Evolutionary conservation across 768 basidiomycete species (phyloP), one percentile per base, ranked within the genome.

Genomic region (Tremella yokohamensis): DNA sequence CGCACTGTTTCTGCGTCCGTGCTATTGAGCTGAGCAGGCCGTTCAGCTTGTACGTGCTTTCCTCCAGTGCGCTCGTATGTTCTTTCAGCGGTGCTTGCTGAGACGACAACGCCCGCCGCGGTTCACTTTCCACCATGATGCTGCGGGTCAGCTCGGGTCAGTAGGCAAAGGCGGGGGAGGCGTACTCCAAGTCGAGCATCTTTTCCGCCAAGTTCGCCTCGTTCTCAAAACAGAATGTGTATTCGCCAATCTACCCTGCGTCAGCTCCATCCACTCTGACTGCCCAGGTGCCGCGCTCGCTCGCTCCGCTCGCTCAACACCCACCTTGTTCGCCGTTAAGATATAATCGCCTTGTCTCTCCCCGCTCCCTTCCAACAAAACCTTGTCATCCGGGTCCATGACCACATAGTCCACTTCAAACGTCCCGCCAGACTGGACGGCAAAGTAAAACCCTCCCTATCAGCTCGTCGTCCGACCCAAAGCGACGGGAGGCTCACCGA

Each of bases 311-410:
- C 56, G 19, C 24, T 8, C 12, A 26, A 37, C 40, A 2, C 37
- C n/a, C 53, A 74, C 75, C 18, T 83, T 83, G 78, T 96, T 94
- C 18, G 91, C 96, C 2, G 96, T 98, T 61, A 98, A 83, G 54
- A 99, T 90, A 70, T 87, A 98, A 84, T 99, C 96, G 34, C 96
- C 96, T 64, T 96, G 91, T 29, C 89, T 86, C 70, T 98, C 94
- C 24, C 87, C 84, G 65, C 83, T 79, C 52, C 92, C 96, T 52
- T 93, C 88, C 47, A 99, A 84, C 22, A 98, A 77, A 34, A 93
- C 79, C 74, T 86, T 89, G 70, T 90, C 88, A 58, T 84, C 85
- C 7, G 96, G 94, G 76, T 94, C 91, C 65, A 87, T 91, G 64
- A 97, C 83, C 62, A 89, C 86, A 73, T 87, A 96, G 81, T 94